Conservation (phyloP, 2,329 filamentous ascomycete genomes). For the Ilyonectria sp. region DNA sequence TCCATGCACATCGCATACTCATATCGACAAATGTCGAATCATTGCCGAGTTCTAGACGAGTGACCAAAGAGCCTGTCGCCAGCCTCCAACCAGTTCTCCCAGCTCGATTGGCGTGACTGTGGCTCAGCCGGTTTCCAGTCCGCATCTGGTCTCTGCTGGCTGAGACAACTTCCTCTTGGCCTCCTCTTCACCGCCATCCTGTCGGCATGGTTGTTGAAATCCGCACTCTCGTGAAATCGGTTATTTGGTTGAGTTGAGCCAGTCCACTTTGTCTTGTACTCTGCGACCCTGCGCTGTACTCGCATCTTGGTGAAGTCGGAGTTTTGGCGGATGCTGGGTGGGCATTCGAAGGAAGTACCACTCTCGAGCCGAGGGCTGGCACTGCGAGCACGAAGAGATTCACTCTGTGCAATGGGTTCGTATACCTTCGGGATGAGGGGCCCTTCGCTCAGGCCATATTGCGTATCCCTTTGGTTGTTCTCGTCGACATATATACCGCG, state of each 20-base stretch:
- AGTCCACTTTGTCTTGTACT: constrained; percentile 33
- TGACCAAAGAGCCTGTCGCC: constrained; percentile 43
- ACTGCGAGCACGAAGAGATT: constrained; percentile 22
- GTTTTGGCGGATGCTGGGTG: constrained; percentile 11
- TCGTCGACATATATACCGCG: neutral
- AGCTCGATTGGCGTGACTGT: constrained; percentile 34
- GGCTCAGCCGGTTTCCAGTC: constrained; percentile 34
- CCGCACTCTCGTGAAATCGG: constrained; percentile 28
- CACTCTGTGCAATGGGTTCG: constrained; percentile 36
- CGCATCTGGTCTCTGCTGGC: constrained; percentile 14
- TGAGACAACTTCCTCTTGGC: constrained; percentile 13
- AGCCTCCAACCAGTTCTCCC: constrained; percentile 43
- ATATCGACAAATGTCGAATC: constrained; percentile 1
- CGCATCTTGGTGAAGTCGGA: constrained; percentile 12
- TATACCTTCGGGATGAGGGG: constrained; percentile 40
- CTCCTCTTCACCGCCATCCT: neutral
- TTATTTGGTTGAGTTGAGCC: constrained; percentile 30
- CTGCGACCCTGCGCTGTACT: constrained; percentile 2
- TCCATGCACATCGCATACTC: neutral
- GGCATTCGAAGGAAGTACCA: constrained; percentile 4
- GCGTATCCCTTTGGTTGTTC: no score
- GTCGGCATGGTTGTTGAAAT: constrained; percentile 4
- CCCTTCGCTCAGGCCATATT: neutral
- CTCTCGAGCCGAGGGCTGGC: constrained; percentile 30
- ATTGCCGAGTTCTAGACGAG: constrained; percentile 32